These are phyloP conservation scores for Theileria annulata DNA, from an alignment of 169 alveolate species.

Conservation along the genomic window DNA sequence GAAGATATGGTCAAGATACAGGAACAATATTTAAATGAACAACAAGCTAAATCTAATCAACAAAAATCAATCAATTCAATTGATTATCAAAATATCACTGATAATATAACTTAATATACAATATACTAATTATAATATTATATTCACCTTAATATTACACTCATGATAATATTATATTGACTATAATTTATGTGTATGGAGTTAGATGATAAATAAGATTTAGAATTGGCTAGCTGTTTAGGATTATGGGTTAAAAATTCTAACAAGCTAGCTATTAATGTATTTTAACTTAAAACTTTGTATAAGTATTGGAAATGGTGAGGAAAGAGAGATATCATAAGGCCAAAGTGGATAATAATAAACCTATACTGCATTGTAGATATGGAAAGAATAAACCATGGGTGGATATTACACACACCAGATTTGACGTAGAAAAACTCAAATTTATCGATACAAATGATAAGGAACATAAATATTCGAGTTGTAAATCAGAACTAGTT, in stretches of 20 bases:
- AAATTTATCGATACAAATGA: background rate
- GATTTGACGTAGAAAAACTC: background rate
- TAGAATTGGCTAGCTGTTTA: background rate
- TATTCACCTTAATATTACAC: background rate
- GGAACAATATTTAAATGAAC: constrained; percentile 22
- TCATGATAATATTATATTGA: background rate
- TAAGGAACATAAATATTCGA: background rate
- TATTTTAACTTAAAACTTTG: no score
- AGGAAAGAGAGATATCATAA: background rate
- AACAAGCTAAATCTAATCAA: constrained; percentile 17
- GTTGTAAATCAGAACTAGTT: background rate
- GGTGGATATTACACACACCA: background rate
- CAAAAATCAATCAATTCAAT: constrained; percentile 23
- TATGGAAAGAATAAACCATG: background rate
- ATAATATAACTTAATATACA: background rate
- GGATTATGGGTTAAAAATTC: background rate
- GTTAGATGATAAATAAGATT: no score
- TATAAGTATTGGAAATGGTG: background rate
- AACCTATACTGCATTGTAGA: background rate
- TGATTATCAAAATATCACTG: constrained; percentile 60
- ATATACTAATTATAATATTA: background rate
- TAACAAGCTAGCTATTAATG: background rate
- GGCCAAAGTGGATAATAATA: background rate
- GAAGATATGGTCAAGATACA: constrained; percentile 53
- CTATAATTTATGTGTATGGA: no score